Evolutionary conservation across 2,329 filamentous ascomycete genomes (phyloP).

Genomic region (Pochonia chlamydosporia): DNA sequence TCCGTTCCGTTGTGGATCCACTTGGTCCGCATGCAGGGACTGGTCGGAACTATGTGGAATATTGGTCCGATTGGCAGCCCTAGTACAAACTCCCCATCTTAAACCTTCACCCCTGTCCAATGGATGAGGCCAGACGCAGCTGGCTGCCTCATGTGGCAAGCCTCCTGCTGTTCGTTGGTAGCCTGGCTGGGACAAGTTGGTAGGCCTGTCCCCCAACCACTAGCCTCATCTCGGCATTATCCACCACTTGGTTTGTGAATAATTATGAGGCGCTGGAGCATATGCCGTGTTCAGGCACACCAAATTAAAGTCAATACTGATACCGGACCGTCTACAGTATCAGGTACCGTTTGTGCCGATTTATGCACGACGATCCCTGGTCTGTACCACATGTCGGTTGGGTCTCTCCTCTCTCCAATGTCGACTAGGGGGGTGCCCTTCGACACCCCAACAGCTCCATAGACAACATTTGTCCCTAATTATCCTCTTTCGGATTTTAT

Average conservation of each 20-base stretch:
- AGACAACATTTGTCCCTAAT: conserved; percentile 26
- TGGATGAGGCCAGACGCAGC: too few species aligned
- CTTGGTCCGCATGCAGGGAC: too few species aligned
- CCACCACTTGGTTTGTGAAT: neutral
- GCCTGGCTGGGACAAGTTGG: too few species aligned
- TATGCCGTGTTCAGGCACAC: conserved; percentile 4
- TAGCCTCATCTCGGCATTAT: conserved; percentile 6
- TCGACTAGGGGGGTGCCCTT: conserved; percentile 21
- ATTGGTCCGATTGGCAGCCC: too few species aligned
- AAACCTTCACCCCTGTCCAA: too few species aligned
- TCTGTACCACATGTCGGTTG: conserved; percentile 13
- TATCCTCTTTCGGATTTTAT: conserved; percentile 20
- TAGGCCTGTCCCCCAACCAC: too few species aligned
- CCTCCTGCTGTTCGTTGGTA: too few species aligned
- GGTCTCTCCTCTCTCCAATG: conserved; percentile 7
- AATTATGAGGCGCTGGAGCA: conserved; percentile 4
- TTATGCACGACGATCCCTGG: conserved; percentile 20
- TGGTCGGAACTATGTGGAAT: too few species aligned
- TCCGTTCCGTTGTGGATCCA: too few species aligned
- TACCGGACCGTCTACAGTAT: conserved; percentile 10
- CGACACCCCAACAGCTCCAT: conserved; percentile 23
- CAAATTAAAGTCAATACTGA: conserved; percentile 10
- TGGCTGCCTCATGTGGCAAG: too few species aligned
- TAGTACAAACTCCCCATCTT: too few species aligned
- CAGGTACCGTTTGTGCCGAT: conserved; percentile 24